Evolutionary conservation across 495 filamentous ascomycete species (phyloP).

Genomic region (Hyaloscypha bicolor): DNA sequence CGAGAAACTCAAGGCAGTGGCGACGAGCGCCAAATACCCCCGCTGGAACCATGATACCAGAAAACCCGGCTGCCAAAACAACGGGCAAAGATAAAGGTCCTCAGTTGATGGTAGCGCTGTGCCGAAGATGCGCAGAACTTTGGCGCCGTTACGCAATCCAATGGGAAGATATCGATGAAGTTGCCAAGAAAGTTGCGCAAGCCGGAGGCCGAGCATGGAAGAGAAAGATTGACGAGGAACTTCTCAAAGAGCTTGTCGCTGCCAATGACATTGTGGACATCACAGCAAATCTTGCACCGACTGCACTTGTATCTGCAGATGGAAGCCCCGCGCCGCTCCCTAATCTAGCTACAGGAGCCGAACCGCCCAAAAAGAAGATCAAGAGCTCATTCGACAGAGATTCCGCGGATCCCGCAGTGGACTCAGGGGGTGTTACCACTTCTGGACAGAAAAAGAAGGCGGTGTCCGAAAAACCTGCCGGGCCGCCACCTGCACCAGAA

Average conservation of each 20-base stretch:
- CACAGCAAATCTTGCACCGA: neutral
- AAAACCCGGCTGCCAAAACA: conserved; percentile 65
- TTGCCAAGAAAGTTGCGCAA: conserved; percentile 84
- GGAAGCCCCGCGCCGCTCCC: conserved; percentile 31
- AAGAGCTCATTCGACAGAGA: conserved; percentile 47
- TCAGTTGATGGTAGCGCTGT: conserved; percentile 82
- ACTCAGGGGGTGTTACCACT: conserved; percentile 29
- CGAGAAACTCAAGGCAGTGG: conserved; percentile 84
- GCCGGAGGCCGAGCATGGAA: conserved; percentile 86
- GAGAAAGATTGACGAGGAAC: conserved; percentile 85
- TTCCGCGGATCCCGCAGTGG: conserved; percentile 26
- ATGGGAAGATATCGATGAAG: conserved; percentile 93
- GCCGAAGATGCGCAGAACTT: conserved; percentile 82
- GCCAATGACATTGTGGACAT: conserved; percentile 52
- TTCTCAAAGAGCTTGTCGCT: conserved; percentile 72
- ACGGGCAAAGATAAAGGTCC: conserved; percentile 69
- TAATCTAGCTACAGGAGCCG: conserved; percentile 26
- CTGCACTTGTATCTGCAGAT: conserved; percentile 18
- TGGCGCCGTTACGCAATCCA: conserved; percentile 96
- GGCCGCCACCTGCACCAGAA: conserved; percentile 74
- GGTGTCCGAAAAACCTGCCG: conserved; percentile 60
- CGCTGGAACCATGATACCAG: conserved; percentile 70
- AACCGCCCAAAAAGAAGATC: conserved; percentile 59
- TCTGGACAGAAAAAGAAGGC: conserved; percentile 65
- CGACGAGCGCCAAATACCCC: conserved; percentile 78